phyloP scores from a whole-genome alignment of 2,329 filamentous ascomycete genomes.

The Neonectria ditissima region DNA sequence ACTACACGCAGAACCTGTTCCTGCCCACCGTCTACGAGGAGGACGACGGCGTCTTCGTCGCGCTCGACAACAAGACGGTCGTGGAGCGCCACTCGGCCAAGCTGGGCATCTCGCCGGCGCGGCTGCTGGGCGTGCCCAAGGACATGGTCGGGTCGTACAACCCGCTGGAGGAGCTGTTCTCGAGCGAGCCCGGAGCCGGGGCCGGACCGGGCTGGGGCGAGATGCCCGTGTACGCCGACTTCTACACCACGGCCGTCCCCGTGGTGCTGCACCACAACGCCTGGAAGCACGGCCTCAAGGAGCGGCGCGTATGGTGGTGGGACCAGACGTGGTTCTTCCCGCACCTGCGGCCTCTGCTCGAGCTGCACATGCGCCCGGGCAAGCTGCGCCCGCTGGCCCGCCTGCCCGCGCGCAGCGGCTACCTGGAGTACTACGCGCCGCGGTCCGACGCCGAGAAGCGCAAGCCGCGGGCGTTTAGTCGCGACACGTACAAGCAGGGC shows the following conservation, averaged over 20 bases:
- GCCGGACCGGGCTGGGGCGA: constrained; percentile 24
- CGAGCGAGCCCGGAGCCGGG: background rate
- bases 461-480: constrained; percentile 6
- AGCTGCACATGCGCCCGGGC: constrained; percentile 2
- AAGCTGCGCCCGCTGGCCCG: constrained; percentile 5
- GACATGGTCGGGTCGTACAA: constrained; percentile 30
- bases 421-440: background rate
- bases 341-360: constrained; percentile 2
- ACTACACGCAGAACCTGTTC: constrained; percentile 43
- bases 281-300: constrained; percentile 14
- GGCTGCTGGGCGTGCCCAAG: constrained; percentile 36
- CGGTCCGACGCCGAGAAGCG: constrained; percentile 10
- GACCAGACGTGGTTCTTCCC: constrained; percentile 24
- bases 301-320: constrained; percentile 21
- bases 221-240: constrained; percentile 30
- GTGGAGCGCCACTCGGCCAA: constrained; percentile 32
- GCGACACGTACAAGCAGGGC: background rate
- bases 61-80: constrained; percentile 31
- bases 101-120: constrained; percentile 32
- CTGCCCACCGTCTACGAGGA: constrained; percentile 4
- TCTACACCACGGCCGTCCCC: constrained; percentile 24
- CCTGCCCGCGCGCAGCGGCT: background rate
- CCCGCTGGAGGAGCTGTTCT: constrained; percentile 15
- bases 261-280: constrained; percentile 31
- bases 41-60: constrained; percentile 8